Conservation (phyloP, 2,329 filamentous ascomycete species). For the Aspergillus neoniger region DNA sequence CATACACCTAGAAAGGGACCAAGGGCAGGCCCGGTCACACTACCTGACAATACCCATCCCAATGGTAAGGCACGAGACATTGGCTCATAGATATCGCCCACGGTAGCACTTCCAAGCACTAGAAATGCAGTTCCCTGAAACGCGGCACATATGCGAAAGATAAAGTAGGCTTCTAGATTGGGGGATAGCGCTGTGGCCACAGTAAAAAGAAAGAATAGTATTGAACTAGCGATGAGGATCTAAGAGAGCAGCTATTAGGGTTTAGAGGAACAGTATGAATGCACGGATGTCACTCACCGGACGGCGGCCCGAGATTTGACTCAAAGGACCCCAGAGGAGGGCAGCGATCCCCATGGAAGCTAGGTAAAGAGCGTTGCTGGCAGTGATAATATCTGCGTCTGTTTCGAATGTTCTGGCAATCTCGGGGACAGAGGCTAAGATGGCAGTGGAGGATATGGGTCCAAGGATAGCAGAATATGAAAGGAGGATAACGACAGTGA, state of each 20-base stretch:
- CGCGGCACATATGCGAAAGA: constrained; percentile 73
- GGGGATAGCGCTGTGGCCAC: constrained; percentile 72
- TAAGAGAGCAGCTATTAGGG: constrained; percentile 27
- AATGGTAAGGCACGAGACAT: constrained; percentile 71
- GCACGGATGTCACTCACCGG: constrained; percentile 46
- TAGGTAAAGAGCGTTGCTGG: constrained; percentile 75
- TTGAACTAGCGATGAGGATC: constrained; percentile 61
- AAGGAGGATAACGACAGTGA: constrained; percentile 66
- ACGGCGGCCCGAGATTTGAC: constrained; percentile 63
- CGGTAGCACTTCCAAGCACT: constrained; percentile 68
- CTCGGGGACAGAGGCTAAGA: constrained; percentile 73
- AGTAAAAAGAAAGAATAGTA: constrained; percentile 68
- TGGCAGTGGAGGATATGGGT: constrained; percentile 72
- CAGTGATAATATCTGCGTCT: constrained; percentile 68
- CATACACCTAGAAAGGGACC: constrained; percentile 51
- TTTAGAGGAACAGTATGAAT: neutral
- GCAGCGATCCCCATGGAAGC: constrained; percentile 71
- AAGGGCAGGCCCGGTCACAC: constrained; percentile 69
- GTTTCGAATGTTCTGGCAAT: constrained; percentile 67
- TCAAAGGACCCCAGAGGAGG: constrained; percentile 71
- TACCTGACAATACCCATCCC: constrained; percentile 72
- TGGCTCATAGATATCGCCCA: constrained; percentile 67
- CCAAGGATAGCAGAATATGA: constrained; percentile 76
- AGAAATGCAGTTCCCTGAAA: constrained; percentile 76
- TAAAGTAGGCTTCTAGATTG: constrained; percentile 69